These are phyloP conservation scores for Phlebiopsis gigantea DNA, from an alignment of 768 basidiomycete species.

Conservation along the genomic window DNA sequence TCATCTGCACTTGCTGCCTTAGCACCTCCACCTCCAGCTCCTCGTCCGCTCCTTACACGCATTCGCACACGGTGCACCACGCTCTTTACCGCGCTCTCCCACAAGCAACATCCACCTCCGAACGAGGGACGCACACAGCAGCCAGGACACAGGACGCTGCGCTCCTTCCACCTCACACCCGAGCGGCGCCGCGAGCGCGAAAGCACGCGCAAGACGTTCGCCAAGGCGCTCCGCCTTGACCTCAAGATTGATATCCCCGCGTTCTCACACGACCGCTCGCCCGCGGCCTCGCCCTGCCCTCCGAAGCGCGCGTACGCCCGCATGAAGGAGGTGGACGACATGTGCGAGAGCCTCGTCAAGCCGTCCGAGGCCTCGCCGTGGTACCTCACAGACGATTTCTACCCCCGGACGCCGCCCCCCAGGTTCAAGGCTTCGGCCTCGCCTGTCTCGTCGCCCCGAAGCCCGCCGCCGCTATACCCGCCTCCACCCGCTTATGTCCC, in stretches of 20 bases:
- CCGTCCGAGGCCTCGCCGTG: conserved; percentile 19
- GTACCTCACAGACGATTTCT: conserved; percentile 20
- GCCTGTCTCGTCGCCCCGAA: conserved; percentile 3
- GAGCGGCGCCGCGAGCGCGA: conserved; percentile 13
- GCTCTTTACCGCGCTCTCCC: background rate
- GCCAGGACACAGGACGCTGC: conserved; percentile 1
- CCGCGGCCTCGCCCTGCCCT: background rate
- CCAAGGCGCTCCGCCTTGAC: conserved; percentile 14
- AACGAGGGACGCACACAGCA: background rate
- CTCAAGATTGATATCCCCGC: conserved; percentile 12
- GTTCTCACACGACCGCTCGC: background rate
- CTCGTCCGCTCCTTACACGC: conserved; percentile 8
- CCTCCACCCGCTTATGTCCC: conserved; percentile 22
- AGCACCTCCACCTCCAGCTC: conserved; percentile 8
- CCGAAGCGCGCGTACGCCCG: conserved; percentile 3
- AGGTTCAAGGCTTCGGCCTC: conserved; percentile 7
- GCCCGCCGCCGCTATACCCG: conserved; percentile 16
- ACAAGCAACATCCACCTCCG: background rate
- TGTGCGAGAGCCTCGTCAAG: background rate
- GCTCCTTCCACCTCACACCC: conserved; percentile 14
- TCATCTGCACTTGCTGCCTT: background rate
- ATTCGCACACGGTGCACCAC: conserved; percentile 14
- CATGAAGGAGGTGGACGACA: conserved; percentile 3
- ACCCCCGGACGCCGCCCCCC: conserved; percentile 10
- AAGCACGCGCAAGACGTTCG: conserved; percentile 7